Evolutionary conservation across 1,284 basidiomycete species (phyloP), one percentile per base, ranked within the genome.

Genomic region (Melampsora larici-populina): DNA sequence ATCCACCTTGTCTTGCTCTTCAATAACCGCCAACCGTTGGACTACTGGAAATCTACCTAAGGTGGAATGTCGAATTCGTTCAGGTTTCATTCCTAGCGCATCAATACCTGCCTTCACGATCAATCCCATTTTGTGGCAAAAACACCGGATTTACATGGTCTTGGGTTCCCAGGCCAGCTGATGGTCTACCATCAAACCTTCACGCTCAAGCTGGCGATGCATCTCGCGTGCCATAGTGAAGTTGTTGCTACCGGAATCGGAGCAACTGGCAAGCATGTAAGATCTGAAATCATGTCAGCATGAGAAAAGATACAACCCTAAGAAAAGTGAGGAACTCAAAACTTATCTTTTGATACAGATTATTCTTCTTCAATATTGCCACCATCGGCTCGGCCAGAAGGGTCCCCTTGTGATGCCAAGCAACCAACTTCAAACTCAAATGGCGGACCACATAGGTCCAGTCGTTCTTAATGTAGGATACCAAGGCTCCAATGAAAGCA

Each of bases 331-430:
- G n/a, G n/a, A n/a, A n/a, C n/a, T n/a, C n/a, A n/a, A n/a, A n/a
- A 58, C 68, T 58, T 70, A 70, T 70, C 49, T 70, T 70, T 7
- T 51, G n/a, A 6, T 70, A 49, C 21, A 70, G 13, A 29, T n/a
- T n/a, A n/a, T n/a, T n/a, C n/a, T n/a, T n/a, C n/a, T n/a, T n/a
- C n/a, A n/a, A n/a, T n/a, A n/a, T n/a, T n/a, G n/a, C n/a, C n/a
- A n/a, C n/a, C n/a, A n/a, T n/a, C n/a, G n/a, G n/a, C n/a, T n/a
- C n/a, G n/a, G n/a, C n/a, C n/a, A n/a, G n/a, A n/a, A n/a, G n/a
- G n/a, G n/a, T n/a, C n/a, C n/a, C n/a, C n/a, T n/a, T n/a, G n/a
- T n/a, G n/a, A n/a, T n/a, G n/a, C n/a, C n/a, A n/a, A n/a, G n/a
- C n/a, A n/a, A n/a, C n/a, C n/a, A n/a, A n/a, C n/a, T n/a, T n/a